Percentiles rank a stretch among this genome's conserved stretches.
Conservation (phyloP, 2,329 filamentous ascomycete genomes). For the Fusarium sacchari region DNA sequence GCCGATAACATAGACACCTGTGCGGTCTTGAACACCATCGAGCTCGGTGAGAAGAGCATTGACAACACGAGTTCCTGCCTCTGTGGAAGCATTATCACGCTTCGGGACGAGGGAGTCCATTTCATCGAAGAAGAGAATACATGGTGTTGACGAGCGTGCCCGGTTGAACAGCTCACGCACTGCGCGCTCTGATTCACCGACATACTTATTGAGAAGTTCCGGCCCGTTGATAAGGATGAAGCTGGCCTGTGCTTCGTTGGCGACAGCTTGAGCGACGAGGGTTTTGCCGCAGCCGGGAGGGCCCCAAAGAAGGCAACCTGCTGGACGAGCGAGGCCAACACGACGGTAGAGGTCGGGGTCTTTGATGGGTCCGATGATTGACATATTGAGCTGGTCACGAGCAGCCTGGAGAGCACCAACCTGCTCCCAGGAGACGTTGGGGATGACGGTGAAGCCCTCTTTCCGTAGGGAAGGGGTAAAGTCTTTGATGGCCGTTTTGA, state of each 20-base stretch:
- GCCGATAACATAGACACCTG: slow-evolving; percentile 92
- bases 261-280: slow-evolving; percentile 92
- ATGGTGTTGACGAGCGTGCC: slow-evolving; percentile 86
- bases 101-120: slow-evolving; percentile 91
- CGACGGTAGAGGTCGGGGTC: slow-evolving; percentile 79
- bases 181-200: slow-evolving; percentile 93
- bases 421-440: slow-evolving; percentile 91
- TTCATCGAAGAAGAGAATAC: slow-evolving; percentile 98
- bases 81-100: slow-evolving; percentile 80
- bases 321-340: slow-evolving; percentile 82
- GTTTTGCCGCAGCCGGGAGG: slow-evolving; percentile 98
- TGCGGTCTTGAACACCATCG: slow-evolving; percentile 82
- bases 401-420: slow-evolving; percentile 86
- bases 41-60: slow-evolving; percentile 95
- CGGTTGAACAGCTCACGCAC: slow-evolving; percentile 92
- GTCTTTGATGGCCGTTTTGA: slow-evolving; percentile 77
- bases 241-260: slow-evolving; percentile 94
- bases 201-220: slow-evolving; percentile 96
- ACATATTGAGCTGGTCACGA: slow-evolving; percentile 81
- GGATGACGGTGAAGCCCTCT: slow-evolving; percentile 94
- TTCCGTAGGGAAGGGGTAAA: slow-evolving; percentile 73
- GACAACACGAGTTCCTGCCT: slow-evolving; percentile 88
- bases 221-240: slow-evolving; percentile 99
- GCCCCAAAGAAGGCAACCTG: slow-evolving; percentile 94
- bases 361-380: slow-evolving; percentile 90